Evolutionary conservation across 768 basidiomycete species (phyloP), one percentile per base, ranked within the genome.

Genomic region (Hericium erinaceus): DNA sequence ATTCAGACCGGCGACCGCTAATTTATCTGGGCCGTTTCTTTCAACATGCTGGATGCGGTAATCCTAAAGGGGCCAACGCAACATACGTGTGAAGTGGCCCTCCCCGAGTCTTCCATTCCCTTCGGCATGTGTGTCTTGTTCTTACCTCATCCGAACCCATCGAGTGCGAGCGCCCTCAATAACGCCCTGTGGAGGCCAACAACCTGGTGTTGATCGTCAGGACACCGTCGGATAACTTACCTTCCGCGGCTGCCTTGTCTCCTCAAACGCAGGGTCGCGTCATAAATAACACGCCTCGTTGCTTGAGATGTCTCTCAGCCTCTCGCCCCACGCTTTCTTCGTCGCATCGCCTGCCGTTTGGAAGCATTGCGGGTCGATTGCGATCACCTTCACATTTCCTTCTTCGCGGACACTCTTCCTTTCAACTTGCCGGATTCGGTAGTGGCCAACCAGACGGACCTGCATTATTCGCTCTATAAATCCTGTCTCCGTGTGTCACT

Each of bases 311-410:
- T 37, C 26, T 40, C 13, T 13, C 18, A 44, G n/a, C 28, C 28
- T 39, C 58, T 37, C 53, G 44, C 60, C 40, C 39, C 62, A 50
- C 54, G 56, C 48, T 62, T 60, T 56, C 61, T 63, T 55, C 61
- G 58, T 61, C 57, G 41, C 53, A 15, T 56, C 39, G 58, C 60
- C 41, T 55, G 40, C 60, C 40, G 48, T 16, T 51, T 58, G 62
- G 60, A 63, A 55, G 62, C 57, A 62, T 55, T 52, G 61, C 56
- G 57, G 60, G 60, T 56, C 57, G 24, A 56, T 54, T 58, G 51
- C 52, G 60, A 50, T 61, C 61, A 54, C 62, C 60, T 63, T 63
- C 60, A 63, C 54, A 63, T 63, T 63, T 63, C 62, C 60, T 63
- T 63, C 62, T 63, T 61, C 54, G 62, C 56, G 48, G 52, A 53